Evolutionary conservation across 2,329 filamentous ascomycete genomes (phyloP), one percentile per base, ranked within the genome.

Genomic region (Neonectria neomacrospora): DNA sequence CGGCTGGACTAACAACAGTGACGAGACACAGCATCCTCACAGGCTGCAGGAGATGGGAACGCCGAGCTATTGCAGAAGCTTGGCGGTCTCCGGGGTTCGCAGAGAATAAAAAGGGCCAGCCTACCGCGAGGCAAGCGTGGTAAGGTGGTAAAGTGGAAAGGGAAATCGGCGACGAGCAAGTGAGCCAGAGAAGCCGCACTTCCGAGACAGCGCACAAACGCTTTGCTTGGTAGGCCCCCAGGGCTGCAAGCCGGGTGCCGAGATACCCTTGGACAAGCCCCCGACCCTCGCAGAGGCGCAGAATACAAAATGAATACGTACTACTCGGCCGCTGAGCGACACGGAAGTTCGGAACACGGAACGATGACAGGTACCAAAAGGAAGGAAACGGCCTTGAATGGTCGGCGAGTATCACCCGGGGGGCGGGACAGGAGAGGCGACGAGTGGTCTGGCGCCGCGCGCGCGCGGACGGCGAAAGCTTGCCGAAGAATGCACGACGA

Each of bases 151-250:
- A 26, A 37, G 34, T 37, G 34, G 14, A 7, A 20, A 18, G 34
- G 34, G 34, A 16, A 37, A 26, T 3, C 23, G 34, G 34, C 34
- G 16, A n/a, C 14, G 14, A n/a, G 23, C 34, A 5, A n/a, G 52
- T 44, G 41, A 22, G 50, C 22, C 32, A 32, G 53, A 54, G 70
- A 70, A 72, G 71, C 71, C 71, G 71, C 64, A 70, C 68, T 73
- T 73, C 71, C 71, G 71, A 73, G 69, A 73, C 71, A 71, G 65
- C 39, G 66, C 55, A 58, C 45, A 44, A 58, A 37, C 45, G 28
- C 32, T 32, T 12, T 30, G 45, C 23, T 41, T 18, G 37, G 37
- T 20, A 18, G 37, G 37, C 8, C n/a, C 37, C 3, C 37, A 41
- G 37, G 37, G 18, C 37, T 37, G 37, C 37, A 32, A 52, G 45